Base-by-base conservation (phyloP, 371 early-diverging fungal species). In the Actinomucor elegans region DNA sequence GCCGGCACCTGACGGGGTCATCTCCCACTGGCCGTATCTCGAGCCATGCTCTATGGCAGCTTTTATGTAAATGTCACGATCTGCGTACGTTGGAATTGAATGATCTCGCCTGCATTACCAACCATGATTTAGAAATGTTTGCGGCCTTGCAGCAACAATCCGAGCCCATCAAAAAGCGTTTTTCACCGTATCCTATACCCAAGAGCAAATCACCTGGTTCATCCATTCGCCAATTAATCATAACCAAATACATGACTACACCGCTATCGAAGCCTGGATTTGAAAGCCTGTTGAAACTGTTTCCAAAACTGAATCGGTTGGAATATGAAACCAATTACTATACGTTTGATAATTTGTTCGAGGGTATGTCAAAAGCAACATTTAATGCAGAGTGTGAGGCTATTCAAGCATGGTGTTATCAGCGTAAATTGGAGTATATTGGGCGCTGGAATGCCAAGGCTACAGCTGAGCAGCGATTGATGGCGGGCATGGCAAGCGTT, bases 241-340 rank as follows among this genome's bases (percentile, higher is more conserved):
- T 80, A 5, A 69, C 71, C 15, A 77, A 80, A 38, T 78, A 69
- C 36, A 70, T 73, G 18, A 73, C 77, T 2, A 54, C 62, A 14
- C 78, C 78, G 0, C 33, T 80, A 36, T 72, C 75, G 0, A 57
- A 62, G 7, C 62, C 73, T 11, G 78, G 77, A 5, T 74, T 77
- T 46, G 61, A 57, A 2, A 54, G 52, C 9, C 38, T 80, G 29
- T 52, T 72, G 24, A 47, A 60, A n/a, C 52, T 80, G 23, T 77
- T 80, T 48, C 80, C 80, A 4, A 67, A 68, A 37, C 63, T 80
- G 31, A 52, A 57, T 36, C 47, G 57, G 6, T 43, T 80, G 34
- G 56, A 57, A 42, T 75, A 75, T 56, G 65, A 55, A n/a, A 77
- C 80, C 29, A 80, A 77, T 60, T 66, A 56, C 37, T 48, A 71